Evolutionary conservation across 768 basidiomycete species (phyloP).

Genomic region (Serendipita vermifera): DNA sequence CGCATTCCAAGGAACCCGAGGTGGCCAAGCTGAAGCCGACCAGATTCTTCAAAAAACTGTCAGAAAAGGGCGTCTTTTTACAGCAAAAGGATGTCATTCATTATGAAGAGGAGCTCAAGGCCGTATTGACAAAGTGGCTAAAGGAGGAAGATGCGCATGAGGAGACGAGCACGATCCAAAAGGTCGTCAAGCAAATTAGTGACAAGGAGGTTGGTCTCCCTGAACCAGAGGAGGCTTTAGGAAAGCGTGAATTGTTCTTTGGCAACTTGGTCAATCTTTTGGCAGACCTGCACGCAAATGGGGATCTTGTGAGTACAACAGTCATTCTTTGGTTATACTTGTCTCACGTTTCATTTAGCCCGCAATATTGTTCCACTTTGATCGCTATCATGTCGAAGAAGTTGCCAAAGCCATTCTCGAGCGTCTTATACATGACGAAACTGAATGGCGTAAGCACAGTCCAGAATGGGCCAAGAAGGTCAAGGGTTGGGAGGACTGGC

Average conservation of each 20-base stretch:
- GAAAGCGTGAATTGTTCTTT: conserved; percentile 21
- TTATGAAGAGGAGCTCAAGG: conserved; percentile 46
- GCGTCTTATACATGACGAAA: conserved; percentile 33
- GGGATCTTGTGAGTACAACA: conserved; percentile 37
- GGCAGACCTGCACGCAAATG: conserved; percentile 41
- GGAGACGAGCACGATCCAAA: conserved; percentile 23
- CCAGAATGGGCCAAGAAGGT: conserved; percentile 40
- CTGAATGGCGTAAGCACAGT: conserved; percentile 34
- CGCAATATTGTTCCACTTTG: conserved; percentile 56
- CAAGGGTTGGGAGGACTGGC: conserved; percentile 39
- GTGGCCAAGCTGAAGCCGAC: conserved; percentile 22
- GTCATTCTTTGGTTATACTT: background rate
- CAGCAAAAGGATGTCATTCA: conserved; percentile 46
- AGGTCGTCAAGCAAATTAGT: conserved; percentile 30
- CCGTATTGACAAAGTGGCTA: conserved; percentile 28
- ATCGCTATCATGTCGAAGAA: conserved; percentile 44
- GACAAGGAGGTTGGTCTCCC: conserved; percentile 24
- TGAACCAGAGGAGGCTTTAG: background rate
- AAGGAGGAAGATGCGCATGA: conserved; percentile 27
- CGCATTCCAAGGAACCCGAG: conserved; percentile 12
- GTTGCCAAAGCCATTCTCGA: conserved; percentile 31
- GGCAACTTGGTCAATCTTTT: conserved; percentile 39
- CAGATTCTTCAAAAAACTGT: conserved; percentile 31
- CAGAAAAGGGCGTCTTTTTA: conserved; percentile 23
- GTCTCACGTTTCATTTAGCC: conserved; percentile 29